Evolutionary conservation across 1,284 basidiomycete species (phyloP).

Genomic region (Pyrrhoderma noxium): DNA sequence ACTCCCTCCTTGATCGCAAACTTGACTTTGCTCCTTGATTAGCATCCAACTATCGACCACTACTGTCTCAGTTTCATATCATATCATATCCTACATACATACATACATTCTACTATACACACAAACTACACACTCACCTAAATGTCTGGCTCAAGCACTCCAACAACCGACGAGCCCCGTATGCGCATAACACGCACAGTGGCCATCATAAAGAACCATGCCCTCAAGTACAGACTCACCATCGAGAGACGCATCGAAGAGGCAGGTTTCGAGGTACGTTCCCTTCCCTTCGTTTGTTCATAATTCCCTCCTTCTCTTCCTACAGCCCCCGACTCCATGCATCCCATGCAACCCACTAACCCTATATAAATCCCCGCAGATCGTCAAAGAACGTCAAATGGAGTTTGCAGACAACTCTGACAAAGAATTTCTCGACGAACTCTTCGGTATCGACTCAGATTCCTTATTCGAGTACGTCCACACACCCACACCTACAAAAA

Average conservation of each 20-base stretch:
- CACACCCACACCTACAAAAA: too few relatives aligned
- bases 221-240: slow-evolving; percentile 59
- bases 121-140: too few relatives aligned
- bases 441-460: slow-evolving; percentile 68
- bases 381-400: slow-evolving; percentile 78
- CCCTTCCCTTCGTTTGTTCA: not conserved
- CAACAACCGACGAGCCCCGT: slow-evolving; percentile 13
- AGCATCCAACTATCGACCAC: too few relatives aligned
- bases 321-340: too few relatives aligned
- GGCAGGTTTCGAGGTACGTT: slow-evolving; percentile 65
- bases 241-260: slow-evolving; percentile 69
- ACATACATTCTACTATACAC: not conserved
- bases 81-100: not conserved
- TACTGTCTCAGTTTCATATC: too few relatives aligned
- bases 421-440: slow-evolving; percentile 64
- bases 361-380: slow-evolving; percentile 42
- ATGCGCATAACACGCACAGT: slow-evolving; percentile 49
- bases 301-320: not conserved
- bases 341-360: slow-evolving; percentile 1
- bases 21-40: too few relatives aligned
- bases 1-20: too few relatives aligned
- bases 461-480: slow-evolving; percentile 56
- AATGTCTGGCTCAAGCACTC: slow-evolving; percentile 15
- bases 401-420: slow-evolving; percentile 74
- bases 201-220: slow-evolving; percentile 73